Evolutionary conservation across 768 basidiomycete genomes (phyloP).

Genomic region (Ramaria rubella): DNA sequence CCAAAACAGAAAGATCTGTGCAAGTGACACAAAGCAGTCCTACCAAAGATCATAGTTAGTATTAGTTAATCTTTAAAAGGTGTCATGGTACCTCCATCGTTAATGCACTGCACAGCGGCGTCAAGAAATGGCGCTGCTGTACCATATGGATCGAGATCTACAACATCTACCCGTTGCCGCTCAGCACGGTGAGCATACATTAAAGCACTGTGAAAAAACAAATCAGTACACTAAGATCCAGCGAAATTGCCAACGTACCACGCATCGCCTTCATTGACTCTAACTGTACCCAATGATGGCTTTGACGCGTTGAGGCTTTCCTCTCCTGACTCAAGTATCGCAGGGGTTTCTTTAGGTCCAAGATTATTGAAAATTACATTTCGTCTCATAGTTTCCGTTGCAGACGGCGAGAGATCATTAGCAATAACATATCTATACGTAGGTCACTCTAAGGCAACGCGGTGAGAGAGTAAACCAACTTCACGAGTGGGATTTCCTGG

Average conservation of each 20-base stretch:
- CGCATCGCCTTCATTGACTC: conserved; percentile 89
- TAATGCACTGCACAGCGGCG: conserved; percentile 80
- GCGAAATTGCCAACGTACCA: conserved; percentile 46
- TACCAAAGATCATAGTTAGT: conserved; percentile 23
- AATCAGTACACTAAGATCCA: background rate
- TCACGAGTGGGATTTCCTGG: conserved; percentile 88
- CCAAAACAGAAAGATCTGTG: conserved; percentile 91
- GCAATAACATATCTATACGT: conserved; percentile 79
- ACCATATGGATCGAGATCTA: conserved; percentile 98
- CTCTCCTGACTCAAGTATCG: conserved; percentile 16
- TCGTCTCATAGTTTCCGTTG: conserved; percentile 76
- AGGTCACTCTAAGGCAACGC: background rate
- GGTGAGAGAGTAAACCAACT: conserved; percentile 38
- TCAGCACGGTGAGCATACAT: conserved; percentile 87
- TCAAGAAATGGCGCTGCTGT: conserved; percentile 97
- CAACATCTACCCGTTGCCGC: conserved; percentile 73
- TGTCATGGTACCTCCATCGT: conserved; percentile 64
- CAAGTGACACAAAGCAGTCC: conserved; percentile 93
- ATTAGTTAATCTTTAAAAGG: background rate
- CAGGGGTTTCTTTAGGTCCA: conserved; percentile 19
- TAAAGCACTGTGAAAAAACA: conserved; percentile 46
- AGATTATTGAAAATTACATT: conserved; percentile 83
- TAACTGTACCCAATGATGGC: conserved; percentile 46
- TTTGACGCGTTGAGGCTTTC: conserved; percentile 4
- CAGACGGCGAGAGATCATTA: conserved; percentile 83